These are phyloP conservation scores for Populus pruinosa DNA, from an alignment of 345 rosid genomes.

Conservation along the genomic window DNA sequence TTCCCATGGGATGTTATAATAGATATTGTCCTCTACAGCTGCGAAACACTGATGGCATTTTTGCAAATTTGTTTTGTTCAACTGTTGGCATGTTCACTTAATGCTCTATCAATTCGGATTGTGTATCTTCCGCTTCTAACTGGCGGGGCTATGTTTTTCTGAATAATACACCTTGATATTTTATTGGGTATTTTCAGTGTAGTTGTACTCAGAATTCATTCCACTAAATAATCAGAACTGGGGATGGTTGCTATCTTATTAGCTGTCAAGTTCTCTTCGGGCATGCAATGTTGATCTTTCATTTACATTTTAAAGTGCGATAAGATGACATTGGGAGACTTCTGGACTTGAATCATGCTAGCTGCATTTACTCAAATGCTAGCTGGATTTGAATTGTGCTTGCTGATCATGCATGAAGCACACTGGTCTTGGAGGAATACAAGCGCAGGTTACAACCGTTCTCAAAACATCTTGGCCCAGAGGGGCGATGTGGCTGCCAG, in stretches of 20 bases:
- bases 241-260: neutral
- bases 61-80: slow-evolving; percentile 14
- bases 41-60: slow-evolving; percentile 12
- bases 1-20: slow-evolving; percentile 16
- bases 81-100: slow-evolving; percentile 1
- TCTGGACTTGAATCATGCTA: neutral
- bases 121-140: slow-evolving; percentile 18
- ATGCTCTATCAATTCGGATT: slow-evolving; percentile 10
- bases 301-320: neutral
- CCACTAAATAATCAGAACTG: neutral
- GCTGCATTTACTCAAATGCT: too few relatives aligned
- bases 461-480: neutral
- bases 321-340: neutral
- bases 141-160: slow-evolving; percentile 15
- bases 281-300: neutral
- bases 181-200: neutral
- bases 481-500: neutral
- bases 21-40: slow-evolving; percentile 16
- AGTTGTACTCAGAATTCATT: neutral
- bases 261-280: neutral
- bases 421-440: neutral
- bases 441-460: neutral
- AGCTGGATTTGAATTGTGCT: neutral
- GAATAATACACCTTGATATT: slow-evolving; percentile 36
- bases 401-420: neutral